Percentiles rank a stretch among this genome's conserved stretches.
These are phyloP conservation scores for Monosporascus sp. DNA, from an alignment of 2,329 filamentous ascomycete species.

Conservation along the genomic window DNA sequence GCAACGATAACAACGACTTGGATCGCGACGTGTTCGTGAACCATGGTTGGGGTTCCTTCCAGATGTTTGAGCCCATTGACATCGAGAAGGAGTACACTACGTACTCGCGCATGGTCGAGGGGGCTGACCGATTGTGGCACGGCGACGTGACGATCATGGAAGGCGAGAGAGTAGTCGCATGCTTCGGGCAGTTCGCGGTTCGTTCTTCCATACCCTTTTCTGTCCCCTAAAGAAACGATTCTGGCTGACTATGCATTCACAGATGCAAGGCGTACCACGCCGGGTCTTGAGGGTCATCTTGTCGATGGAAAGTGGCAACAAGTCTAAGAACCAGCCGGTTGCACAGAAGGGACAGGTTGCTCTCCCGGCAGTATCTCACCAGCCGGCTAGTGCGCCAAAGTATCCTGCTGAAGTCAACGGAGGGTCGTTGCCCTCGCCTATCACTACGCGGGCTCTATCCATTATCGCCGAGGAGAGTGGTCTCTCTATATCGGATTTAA, in stretches of 20 bases:
- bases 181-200: slow-evolving; percentile 10
- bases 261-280: slow-evolving; percentile 14
- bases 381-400: not conserved
- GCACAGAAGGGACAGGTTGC: not conserved
- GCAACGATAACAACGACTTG: slow-evolving; percentile 16
- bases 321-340: slow-evolving; percentile 2
- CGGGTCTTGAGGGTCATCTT: slow-evolving; percentile 11
- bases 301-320: slow-evolving; percentile 9
- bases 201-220: not conserved
- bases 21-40: slow-evolving; percentile 19
- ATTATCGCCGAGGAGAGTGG: slow-evolving; percentile 27
- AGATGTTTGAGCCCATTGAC: slow-evolving; percentile 12
- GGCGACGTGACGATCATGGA: slow-evolving; percentile 14
- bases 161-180: slow-evolving; percentile 13
- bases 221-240: not conserved
- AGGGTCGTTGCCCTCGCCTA: not conserved
- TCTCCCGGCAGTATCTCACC: not conserved
- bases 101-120: slow-evolving; percentile 14
- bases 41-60: slow-evolving; percentile 19
- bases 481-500: slow-evolving; percentile 10
- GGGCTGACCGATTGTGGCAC: slow-evolving; percentile 10
- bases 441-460: slow-evolving; percentile 1
- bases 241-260: not conserved
- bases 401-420: not conserved
- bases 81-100: slow-evolving; percentile 11